Evolutionary conservation across 352 stramenopile species (phyloP).

Genomic region (Globisporangium takayamanum): DNA sequence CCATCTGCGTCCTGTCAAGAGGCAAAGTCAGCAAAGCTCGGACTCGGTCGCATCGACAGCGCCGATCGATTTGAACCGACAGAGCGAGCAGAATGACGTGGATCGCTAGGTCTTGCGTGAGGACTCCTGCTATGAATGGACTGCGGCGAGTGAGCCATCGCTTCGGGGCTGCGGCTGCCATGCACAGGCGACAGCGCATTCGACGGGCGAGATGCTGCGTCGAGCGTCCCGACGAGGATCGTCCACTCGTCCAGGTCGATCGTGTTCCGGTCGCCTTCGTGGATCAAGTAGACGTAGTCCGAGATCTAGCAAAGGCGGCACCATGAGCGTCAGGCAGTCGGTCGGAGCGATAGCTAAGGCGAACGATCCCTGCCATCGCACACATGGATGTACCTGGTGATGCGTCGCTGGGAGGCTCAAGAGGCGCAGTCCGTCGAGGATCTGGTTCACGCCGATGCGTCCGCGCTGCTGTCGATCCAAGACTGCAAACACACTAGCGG

Average conservation of each 20-base stretch:
- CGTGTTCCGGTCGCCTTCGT: conserved; percentile 43
- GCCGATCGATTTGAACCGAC: neutral
- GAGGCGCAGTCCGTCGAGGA: conserved; percentile 46
- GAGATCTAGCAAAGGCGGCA: conserved; percentile 30
- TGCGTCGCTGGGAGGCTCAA: conserved; percentile 50
- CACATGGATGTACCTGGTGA: conserved; percentile 35
- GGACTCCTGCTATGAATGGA: neutral
- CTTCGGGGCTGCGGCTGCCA: neutral
- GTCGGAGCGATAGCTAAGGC: neutral
- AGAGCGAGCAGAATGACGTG: no score
- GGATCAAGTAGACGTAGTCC: conserved; percentile 71
- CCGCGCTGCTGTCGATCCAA: conserved; percentile 38
- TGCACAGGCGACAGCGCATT: neutral
- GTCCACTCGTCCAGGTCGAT: conserved; percentile 63
- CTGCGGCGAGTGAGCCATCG: neutral
- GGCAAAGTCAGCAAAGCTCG: no score
- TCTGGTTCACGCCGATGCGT: conserved; percentile 46
- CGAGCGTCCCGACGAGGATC: conserved; percentile 57
- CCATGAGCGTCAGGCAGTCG: neutral
- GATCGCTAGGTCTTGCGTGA: no score
- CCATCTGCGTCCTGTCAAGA: neutral
- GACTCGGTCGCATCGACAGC: neutral
- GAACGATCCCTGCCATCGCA: neutral
- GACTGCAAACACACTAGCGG: conserved; percentile 40
- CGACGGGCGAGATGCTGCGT: conserved; percentile 44